phyloP scores from a whole-genome alignment of 495 filamentous ascomycete species.

The Penicillium herquei region DNA sequence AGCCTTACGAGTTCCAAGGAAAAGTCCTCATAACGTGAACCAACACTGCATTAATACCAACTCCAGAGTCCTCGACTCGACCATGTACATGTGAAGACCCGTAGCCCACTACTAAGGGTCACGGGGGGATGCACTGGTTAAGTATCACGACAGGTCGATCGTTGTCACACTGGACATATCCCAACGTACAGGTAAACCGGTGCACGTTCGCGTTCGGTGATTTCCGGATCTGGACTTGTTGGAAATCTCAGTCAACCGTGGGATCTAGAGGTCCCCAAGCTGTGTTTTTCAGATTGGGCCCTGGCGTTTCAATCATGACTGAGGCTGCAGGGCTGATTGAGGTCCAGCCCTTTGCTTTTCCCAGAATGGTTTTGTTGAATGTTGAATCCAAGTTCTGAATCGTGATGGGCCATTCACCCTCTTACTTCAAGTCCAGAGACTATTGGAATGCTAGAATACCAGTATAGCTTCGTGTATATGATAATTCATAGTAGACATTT shows the following conservation, averaged over 20 bases:
- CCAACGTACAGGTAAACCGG: not conserved
- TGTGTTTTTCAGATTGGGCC: too few relatives aligned
- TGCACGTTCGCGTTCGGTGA: not conserved
- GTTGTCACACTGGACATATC: not conserved
- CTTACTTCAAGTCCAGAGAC: too few relatives aligned
- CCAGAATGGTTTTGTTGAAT: too few relatives aligned
- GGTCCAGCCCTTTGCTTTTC: too few relatives aligned
- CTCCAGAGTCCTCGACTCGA: not conserved
- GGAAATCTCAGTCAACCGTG: slow-evolving; percentile 10
- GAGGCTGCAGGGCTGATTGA: slow-evolving; percentile 7
- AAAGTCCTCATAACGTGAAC: too few relatives aligned
- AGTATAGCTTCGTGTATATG: not conserved
- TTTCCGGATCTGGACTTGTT: slow-evolving; percentile 10
- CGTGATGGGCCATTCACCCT: too few relatives aligned
- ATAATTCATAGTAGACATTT: not conserved
- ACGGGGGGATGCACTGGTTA: not conserved
- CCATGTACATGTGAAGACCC: not conserved
- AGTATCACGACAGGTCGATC: not conserved
- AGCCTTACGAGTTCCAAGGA: too few relatives aligned
- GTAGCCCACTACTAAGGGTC: not conserved
- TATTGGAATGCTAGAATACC: too few relatives aligned
- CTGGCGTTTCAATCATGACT: not conserved
- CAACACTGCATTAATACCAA: too few relatives aligned
- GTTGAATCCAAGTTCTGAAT: too few relatives aligned
- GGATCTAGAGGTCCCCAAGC: slow-evolving; percentile 7